These are phyloP conservation scores for Pseudogymnoascus sp. DNA, from an alignment of 2,329 filamentous ascomycete species.

Conservation along the genomic window DNA sequence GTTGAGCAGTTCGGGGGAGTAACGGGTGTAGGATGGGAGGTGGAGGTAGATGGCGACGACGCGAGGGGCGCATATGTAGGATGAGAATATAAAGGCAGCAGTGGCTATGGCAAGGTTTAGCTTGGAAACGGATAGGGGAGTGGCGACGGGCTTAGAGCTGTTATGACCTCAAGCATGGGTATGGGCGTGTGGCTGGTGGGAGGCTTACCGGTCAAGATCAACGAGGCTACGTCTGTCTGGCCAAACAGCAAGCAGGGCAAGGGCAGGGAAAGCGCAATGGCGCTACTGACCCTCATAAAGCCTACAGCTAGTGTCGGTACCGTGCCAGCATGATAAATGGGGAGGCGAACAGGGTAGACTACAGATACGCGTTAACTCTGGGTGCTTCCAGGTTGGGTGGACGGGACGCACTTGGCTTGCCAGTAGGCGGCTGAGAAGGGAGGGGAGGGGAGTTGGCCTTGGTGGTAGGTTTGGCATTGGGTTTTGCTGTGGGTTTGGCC, in stretches of 20 bases:
- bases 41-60: slow-evolving; percentile 64
- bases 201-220: neutral
- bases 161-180: neutral
- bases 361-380: neutral
- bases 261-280: slow-evolving; percentile 43
- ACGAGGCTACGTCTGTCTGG: neutral
- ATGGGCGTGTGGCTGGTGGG: neutral
- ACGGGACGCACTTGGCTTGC: neutral
- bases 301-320: slow-evolving; percentile 59
- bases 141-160: slow-evolving; percentile 32
- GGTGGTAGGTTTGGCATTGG: neutral
- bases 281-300: slow-evolving; percentile 60
- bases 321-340: slow-evolving; percentile 70
- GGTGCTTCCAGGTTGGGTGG: neutral
- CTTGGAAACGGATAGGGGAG: neutral
- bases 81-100: slow-evolving; percentile 51
- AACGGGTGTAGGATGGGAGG: slow-evolving; percentile 56
- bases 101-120: slow-evolving; percentile 33
- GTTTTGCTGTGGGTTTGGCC: neutral
- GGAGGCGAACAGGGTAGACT: slow-evolving; percentile 50
- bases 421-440: neutral
- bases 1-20: slow-evolving; percentile 47
- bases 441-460: neutral
- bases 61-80: slow-evolving; percentile 61
- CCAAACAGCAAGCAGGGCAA: neutral